Conservation (phyloP, 2,329 filamentous ascomycete genomes). For the Tolypocladium album region DNA sequence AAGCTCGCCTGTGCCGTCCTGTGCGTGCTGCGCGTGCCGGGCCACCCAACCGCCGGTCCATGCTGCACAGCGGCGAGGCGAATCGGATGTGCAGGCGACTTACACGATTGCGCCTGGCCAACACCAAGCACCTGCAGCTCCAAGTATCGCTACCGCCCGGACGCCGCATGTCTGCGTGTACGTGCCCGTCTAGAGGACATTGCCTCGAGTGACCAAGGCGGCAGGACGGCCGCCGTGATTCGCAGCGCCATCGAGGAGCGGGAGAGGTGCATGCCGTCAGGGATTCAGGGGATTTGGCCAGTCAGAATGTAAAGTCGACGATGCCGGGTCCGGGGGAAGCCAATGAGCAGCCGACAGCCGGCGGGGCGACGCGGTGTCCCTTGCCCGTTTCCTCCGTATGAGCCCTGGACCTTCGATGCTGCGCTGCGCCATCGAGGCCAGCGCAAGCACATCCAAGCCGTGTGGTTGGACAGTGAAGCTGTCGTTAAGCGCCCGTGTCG, state of each 20-base stretch:
- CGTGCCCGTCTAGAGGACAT: not conserved
- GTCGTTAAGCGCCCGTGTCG: not conserved
- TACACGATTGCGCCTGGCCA: not conserved
- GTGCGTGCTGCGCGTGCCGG: not conserved
- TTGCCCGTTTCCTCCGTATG: not conserved
- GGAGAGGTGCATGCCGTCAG: not conserved
- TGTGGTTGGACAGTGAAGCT: not conserved
- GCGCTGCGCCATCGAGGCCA: not conserved
- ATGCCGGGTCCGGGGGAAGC: not conserved
- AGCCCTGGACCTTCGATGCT: not conserved
- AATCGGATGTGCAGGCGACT: not conserved
- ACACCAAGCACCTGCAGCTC: not conserved
- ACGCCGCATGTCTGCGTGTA: not conserved
- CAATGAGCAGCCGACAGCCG: not conserved
- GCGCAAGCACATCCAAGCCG: not conserved
- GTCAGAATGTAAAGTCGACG: not conserved
- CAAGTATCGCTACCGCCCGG: not conserved
- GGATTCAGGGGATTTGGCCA: not conserved
- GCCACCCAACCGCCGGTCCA: not conserved
- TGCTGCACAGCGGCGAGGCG: not conserved
- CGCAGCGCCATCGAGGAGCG: not conserved
- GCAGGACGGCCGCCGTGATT: not conserved
- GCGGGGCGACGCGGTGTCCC: not conserved
- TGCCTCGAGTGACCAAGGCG: not conserved
- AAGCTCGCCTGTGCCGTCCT: not conserved